phyloP scores from a whole-genome alignment of 129 eudicot genomes.

The Flaveria linearis region DNA sequence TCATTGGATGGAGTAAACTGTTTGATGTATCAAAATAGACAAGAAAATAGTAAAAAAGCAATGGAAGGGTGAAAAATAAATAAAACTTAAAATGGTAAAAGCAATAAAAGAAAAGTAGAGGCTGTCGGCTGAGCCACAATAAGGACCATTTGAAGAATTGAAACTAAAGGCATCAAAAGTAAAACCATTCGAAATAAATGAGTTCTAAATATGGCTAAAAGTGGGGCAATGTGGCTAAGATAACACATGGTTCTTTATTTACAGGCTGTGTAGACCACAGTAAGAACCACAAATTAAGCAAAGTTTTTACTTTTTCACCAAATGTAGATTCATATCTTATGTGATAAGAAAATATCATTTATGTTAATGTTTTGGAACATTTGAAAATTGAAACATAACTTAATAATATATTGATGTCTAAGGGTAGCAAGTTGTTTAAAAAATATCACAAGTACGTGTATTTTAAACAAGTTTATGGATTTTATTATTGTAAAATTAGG shows the following conservation, averaged over 20 bases:
- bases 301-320: conserved; percentile 21
- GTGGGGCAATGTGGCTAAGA: conserved; percentile 12
- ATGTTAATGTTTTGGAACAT: no score
- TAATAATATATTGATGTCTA: no score
- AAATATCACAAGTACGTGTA: no score
- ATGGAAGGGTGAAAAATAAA: not conserved
- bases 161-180: not conserved
- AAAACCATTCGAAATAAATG: conserved; percentile 24
- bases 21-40: not conserved
- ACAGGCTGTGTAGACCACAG: conserved; percentile 35
- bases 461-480: no score
- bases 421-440: no score
- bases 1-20: not conserved
- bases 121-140: conserved; percentile 20
- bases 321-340: not conserved
- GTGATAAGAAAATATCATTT: no score
- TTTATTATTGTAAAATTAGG: no score
- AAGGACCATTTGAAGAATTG: conserved; percentile 21
- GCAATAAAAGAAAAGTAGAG: not conserved
- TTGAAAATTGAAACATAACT: no score
- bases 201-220: conserved; percentile 13
- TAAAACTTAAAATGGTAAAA: conserved; percentile 11
- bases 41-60: not conserved
- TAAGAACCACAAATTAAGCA: conserved; percentile 16
- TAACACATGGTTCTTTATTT: conserved; percentile 28